Percentiles rank a stretch among this genome's conserved stretches.
Evolutionary conservation across 2,329 filamentous ascomycete species (phyloP).

Genomic region (Stagonosporopsis cucurbitacearum): DNA sequence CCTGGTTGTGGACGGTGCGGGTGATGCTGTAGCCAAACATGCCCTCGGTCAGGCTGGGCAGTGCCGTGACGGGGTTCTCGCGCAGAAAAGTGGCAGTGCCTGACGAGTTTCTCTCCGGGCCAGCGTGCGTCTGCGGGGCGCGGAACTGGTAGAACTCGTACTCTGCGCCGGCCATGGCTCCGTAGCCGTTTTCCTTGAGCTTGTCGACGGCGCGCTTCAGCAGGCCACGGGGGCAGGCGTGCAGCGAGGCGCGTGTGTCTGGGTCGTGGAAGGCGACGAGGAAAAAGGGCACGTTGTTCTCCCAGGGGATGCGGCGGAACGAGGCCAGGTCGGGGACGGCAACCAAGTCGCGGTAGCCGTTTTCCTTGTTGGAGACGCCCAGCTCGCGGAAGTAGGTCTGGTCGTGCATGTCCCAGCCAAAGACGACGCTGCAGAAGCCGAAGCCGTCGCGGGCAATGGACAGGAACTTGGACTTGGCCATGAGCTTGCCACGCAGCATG

Average conservation of each 20-base stretch:
- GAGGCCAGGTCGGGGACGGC: conserved; percentile 79
- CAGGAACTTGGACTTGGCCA: conserved; percentile 92
- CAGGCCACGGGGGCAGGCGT: conserved; percentile 79
- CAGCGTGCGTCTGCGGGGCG: conserved; percentile 62
- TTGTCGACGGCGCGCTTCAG: conserved; percentile 72
- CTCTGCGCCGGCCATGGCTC: conserved; percentile 89
- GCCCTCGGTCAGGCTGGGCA: conserved; percentile 84
- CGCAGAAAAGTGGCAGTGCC: conserved; percentile 77
- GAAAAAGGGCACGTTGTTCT: conserved; percentile 85
- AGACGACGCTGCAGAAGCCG: conserved; percentile 92
- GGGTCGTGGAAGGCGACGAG: conserved; percentile 84
- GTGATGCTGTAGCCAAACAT: conserved; percentile 97
- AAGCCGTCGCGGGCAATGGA: conserved; percentile 82
- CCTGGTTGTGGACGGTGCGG: conserved; percentile 84
- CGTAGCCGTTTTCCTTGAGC: conserved; percentile 71
- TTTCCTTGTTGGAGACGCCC: conserved; percentile 85
- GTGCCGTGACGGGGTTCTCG: conserved; percentile 72
- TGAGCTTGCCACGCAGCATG: conserved; percentile 84
- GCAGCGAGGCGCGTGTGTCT: conserved; percentile 73
- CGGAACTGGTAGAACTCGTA: conserved; percentile 96
- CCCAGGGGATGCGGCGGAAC: conserved; percentile 89
- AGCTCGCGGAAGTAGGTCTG: conserved; percentile 86
- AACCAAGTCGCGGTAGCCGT: conserved; percentile 85
- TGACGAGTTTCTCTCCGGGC: conserved; percentile 65
- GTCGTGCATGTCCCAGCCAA: conserved; percentile 98